These are phyloP conservation scores for Mantamonas sphyraenae DNA, from an alignment of 78 protist species.

Conservation along the genomic window DNA sequence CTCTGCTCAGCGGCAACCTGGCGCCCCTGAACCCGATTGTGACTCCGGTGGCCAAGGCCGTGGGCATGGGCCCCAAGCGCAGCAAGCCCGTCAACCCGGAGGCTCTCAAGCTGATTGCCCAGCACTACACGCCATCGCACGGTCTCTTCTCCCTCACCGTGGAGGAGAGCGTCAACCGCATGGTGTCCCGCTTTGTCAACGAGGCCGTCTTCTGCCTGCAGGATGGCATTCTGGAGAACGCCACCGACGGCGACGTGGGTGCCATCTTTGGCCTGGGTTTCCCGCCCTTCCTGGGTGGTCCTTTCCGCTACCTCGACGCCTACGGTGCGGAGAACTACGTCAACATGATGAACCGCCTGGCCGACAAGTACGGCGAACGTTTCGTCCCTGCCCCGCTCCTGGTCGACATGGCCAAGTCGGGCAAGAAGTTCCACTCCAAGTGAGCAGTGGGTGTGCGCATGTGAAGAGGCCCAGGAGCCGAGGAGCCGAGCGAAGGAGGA, in stretches of 20 bases:
- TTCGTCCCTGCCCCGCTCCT: constrained; percentile 52
- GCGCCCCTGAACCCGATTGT: too few relatives aligned
- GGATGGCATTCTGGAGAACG: constrained; percentile 28
- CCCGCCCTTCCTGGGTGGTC: constrained; percentile 71
- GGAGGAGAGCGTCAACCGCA: constrained; percentile 26
- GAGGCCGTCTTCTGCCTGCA: constrained; percentile 61
- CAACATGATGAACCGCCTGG: constrained; percentile 8
- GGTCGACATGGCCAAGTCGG: constrained; percentile 35
- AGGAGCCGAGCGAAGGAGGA: too few relatives aligned
- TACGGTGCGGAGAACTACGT: constrained; percentile 35
- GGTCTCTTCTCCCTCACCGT: not conserved
- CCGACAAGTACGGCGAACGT: constrained; percentile 34
- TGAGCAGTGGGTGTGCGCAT: too few relatives aligned
- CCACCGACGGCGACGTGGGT: constrained; percentile 48
- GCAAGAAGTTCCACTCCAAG: constrained; percentile 45
- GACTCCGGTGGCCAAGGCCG: not conserved
- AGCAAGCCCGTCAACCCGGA: constrained; percentile 12
- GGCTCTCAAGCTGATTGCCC: not conserved
- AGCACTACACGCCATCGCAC: not conserved
- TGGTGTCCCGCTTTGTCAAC: constrained; percentile 36
- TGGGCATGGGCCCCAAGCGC: not conserved
- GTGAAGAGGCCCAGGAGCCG: too few relatives aligned
- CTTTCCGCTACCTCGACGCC: constrained; percentile 49
- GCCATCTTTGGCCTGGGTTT: constrained; percentile 56
- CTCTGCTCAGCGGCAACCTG: too few relatives aligned